phyloP scores from a whole-genome alignment of 208 protist genomes.

The Leishmania martiniquensis region DNA sequence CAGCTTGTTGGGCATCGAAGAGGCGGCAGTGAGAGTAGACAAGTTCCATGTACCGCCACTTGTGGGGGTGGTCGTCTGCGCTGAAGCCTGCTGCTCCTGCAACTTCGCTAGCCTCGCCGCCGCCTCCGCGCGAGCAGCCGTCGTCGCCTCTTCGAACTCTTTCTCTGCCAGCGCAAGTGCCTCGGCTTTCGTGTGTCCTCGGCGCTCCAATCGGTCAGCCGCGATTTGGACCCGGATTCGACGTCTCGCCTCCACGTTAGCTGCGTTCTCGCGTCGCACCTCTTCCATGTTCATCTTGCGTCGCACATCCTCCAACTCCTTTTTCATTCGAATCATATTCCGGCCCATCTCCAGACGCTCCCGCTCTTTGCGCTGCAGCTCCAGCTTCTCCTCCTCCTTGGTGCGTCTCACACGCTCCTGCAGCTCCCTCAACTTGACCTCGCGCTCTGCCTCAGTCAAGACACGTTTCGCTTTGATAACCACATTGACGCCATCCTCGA shows the following conservation, averaged over 20 bases:
- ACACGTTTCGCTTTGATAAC: constrained; percentile 61
- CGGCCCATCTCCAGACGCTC: constrained; percentile 65
- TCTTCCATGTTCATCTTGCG: constrained; percentile 53
- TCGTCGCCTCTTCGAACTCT: constrained; percentile 53
- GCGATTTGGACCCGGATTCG: constrained; percentile 71
- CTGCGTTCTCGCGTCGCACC: constrained; percentile 54
- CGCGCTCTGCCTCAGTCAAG: constrained; percentile 75
- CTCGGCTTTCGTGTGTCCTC: constrained; percentile 57
- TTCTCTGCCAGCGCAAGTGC: constrained; percentile 42
- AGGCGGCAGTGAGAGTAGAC: constrained; percentile 16
- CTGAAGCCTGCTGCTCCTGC: not conserved
- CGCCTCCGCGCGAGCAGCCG: constrained; percentile 41
- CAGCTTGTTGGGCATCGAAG: constrained; percentile 23
- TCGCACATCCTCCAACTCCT: constrained; percentile 54
- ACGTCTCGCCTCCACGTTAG: constrained; percentile 52
- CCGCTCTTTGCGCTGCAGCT: constrained; percentile 59
- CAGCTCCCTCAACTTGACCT: constrained; percentile 73
- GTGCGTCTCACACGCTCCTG: constrained; percentile 55
- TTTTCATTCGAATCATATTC: constrained; percentile 56
- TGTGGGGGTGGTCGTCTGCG: not conserved
- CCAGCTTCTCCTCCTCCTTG: constrained; percentile 51
- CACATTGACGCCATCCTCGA: constrained; percentile 72
- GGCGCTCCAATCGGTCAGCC: constrained; percentile 66
- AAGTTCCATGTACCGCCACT: constrained; percentile 46
- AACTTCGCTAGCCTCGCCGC: constrained; percentile 24